phyloP scores from a whole-genome alignment of 148 eudicot genomes.

The Arctostaphylos glauca region DNA sequence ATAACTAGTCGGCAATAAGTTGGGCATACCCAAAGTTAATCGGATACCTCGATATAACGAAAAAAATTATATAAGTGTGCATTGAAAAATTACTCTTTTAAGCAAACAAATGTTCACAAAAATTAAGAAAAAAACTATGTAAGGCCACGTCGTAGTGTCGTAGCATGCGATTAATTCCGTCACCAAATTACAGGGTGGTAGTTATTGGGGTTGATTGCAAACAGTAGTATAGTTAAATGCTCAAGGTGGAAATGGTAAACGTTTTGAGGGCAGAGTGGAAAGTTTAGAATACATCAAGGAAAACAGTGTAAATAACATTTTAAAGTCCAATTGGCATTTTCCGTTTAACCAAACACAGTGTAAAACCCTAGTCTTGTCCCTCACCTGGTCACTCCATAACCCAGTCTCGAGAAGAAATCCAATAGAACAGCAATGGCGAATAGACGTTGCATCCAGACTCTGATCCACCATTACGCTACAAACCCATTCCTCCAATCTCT shows the following conservation, averaged over 20 bases:
- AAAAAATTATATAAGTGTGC: too few species aligned
- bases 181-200: background rate
- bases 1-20: too few species aligned
- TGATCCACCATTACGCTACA: constrained; percentile 26
- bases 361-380: constrained; percentile 2
- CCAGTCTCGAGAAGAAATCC: constrained; percentile 3
- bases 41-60: too few species aligned
- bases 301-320: background rate
- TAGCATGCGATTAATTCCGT: too few species aligned
- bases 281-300: background rate
- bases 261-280: background rate
- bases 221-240: background rate
- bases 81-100: too few species aligned
- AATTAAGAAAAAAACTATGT: too few species aligned
- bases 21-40: too few species aligned
- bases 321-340: background rate
- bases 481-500: constrained; percentile 20
- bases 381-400: background rate
- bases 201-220: background rate
- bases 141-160: too few species aligned
- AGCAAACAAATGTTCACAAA: too few species aligned
- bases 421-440: constrained; percentile 38
- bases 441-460: constrained; percentile 32
- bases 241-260: too few species aligned
- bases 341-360: background rate